phyloP scores from a whole-genome alignment of 1,139 yeast genomes.

The Candida sanyaensis region DNA sequence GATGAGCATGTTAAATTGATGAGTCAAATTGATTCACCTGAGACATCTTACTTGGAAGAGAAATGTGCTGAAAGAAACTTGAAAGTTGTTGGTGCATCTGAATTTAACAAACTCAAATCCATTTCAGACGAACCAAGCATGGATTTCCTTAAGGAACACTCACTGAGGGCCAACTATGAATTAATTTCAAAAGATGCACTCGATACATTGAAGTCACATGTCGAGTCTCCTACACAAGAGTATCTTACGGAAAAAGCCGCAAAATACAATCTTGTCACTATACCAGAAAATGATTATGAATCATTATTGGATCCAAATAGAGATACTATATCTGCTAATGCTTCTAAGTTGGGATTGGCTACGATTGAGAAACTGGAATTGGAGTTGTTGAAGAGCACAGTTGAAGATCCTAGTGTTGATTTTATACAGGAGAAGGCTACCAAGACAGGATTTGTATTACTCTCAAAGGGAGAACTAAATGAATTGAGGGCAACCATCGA shows the following conservation, averaged over 20 bases:
- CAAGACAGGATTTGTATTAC: conserved; percentile 18
- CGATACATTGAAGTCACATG: conserved; percentile 20
- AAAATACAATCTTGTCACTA: conserved; percentile 12
- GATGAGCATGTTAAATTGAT: conserved; percentile 20
- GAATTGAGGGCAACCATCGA: conserved; percentile 18
- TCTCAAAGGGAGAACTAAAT: conserved; percentile 18
- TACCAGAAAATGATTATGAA: conserved; percentile 27
- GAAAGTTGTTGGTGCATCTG: conserved; percentile 3
- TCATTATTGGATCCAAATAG: conserved; percentile 26
- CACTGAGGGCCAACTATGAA: conserved; percentile 7
- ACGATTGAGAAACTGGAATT: conserved; percentile 17
- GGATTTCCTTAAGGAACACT: conserved; percentile 20
- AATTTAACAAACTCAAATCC: conserved; percentile 5
- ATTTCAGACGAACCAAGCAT: conserved; percentile 20
- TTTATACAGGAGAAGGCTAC: conserved; percentile 22
- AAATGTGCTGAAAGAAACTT: conserved; percentile 17
- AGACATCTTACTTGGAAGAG: conserved; percentile 20
- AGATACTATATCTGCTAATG: conserved; percentile 17
- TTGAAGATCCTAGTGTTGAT: conserved; percentile 18
- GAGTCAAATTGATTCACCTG: conserved; percentile 17
- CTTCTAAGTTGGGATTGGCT: conserved; percentile 17
- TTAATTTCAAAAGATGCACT: conserved; percentile 19
- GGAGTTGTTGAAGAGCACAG: conserved; percentile 8
- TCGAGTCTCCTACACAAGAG: conserved; percentile 25
- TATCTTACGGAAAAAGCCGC: conserved; percentile 21